A percentile compares a stretch with the other conserved stretches of the same genome.
Conservation (phyloP, 805 yeast species). For the Cyberlindnera veronae region DNA sequence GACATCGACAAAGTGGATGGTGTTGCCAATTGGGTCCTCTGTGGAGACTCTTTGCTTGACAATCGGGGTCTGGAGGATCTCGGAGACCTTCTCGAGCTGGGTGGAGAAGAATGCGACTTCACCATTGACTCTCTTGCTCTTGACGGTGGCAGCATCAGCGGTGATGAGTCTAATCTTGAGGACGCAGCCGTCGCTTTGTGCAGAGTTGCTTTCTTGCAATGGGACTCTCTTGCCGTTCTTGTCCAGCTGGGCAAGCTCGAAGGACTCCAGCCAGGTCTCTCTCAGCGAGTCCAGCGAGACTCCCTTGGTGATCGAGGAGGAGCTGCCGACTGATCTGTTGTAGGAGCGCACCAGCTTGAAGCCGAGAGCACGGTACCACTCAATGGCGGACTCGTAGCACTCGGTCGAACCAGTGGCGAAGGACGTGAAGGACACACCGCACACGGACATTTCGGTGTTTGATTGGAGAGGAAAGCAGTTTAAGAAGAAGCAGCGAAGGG, state of each 20-base stretch:
- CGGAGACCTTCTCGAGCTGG: conserved; percentile 30
- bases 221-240: conserved; percentile 58
- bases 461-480: too few relatives aligned
- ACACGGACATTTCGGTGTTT: conserved; percentile 26
- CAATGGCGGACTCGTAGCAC: conserved; percentile 43
- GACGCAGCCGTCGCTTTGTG: conserved; percentile 43
- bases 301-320: conserved; percentile 42
- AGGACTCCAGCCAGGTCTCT: conserved; percentile 72
- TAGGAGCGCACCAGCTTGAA: conserved; percentile 58
- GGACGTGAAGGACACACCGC: conserved; percentile 55
- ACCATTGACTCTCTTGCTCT: conserved; percentile 32
- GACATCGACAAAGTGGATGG: conserved; percentile 34
- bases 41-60: conserved; percentile 26
- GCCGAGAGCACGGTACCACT: conserved; percentile 61
- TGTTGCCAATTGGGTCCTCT: conserved; percentile 64
- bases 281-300: conserved; percentile 61
- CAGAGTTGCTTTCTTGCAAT: conserved; percentile 39
- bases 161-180: conserved; percentile 41
- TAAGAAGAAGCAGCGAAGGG: too few relatives aligned
- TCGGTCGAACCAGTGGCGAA: conserved; percentile 51
- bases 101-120: conserved; percentile 40
- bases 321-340: conserved; percentile 43
- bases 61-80: conserved; percentile 18
- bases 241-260: conserved; percentile 52
- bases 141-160: conserved; percentile 18